Percentiles rank a stretch among this genome's conserved stretches.
phyloP scores from a whole-genome alignment of 1,284 basidiomycete species.

The Irpex rosettiformis region DNA sequence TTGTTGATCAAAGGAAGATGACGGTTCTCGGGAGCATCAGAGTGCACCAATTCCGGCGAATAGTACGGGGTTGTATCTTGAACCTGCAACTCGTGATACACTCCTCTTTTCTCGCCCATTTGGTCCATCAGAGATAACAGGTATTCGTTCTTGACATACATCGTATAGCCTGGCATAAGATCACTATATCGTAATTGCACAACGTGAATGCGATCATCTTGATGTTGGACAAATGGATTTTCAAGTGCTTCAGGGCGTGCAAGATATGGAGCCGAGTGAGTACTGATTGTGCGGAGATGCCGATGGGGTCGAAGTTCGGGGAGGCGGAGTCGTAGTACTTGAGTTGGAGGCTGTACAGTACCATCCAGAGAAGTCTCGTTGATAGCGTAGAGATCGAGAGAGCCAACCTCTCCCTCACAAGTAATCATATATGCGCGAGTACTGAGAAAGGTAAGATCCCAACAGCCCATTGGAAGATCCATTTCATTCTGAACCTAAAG shows the following conservation, averaged over 20 bases:
- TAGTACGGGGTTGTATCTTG: too few relatives aligned
- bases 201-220: slow-evolving; percentile 41
- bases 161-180: slow-evolving; percentile 22
- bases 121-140: slow-evolving; percentile 30
- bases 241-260: slow-evolving; percentile 24
- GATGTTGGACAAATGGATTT: slow-evolving; percentile 34
- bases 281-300: slow-evolving; percentile 19
- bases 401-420: slow-evolving; percentile 26
- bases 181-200: slow-evolving; percentile 36
- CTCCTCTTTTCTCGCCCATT: neutral
- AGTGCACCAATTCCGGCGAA: too few relatives aligned
- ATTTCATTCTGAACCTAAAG: slow-evolving; percentile 24
- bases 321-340: slow-evolving; percentile 13
- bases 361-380: slow-evolving; percentile 4
- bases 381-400: slow-evolving; percentile 40
- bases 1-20: too few relatives aligned
- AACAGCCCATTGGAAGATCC: slow-evolving; percentile 27
- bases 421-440: slow-evolving; percentile 43
- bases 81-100: neutral
- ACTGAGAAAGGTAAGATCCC: slow-evolving; percentile 47
- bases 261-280: slow-evolving; percentile 35
- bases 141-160: slow-evolving; percentile 36
- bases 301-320: slow-evolving; percentile 9
- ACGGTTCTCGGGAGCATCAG: too few relatives aligned
- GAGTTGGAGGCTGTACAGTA: slow-evolving; percentile 19